Percentiles rank a stretch among this genome's conserved stretches.
These are phyloP conservation scores for Castanea mollissima DNA, from an alignment of 306 rosid genomes.

Conservation along the genomic window DNA sequence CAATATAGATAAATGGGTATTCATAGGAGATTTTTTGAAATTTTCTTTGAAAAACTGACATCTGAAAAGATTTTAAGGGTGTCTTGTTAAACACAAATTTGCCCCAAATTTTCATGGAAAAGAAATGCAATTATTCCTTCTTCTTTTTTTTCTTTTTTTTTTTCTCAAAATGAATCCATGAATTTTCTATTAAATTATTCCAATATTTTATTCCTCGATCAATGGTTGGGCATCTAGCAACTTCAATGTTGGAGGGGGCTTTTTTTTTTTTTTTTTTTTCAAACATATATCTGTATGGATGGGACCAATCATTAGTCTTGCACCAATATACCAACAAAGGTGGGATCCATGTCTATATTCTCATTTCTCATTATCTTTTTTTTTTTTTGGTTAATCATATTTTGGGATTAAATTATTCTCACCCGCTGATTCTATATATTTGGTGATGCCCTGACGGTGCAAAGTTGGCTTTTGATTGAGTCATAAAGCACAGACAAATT, in stretches of 20 bases:
- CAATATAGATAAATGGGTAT: not conserved
- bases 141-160: no score
- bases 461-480: slow-evolving; percentile 9
- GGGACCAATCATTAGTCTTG: slow-evolving; percentile 23
- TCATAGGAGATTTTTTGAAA: not conserved
- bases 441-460: slow-evolving; percentile 11
- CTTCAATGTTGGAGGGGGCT: not conserved
- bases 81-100: no score
- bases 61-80: no score
- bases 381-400: not conserved
- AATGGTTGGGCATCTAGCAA: not conserved
- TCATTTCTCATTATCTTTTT: not conserved
- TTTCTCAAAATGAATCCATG: not conserved
- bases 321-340: slow-evolving; percentile 13
- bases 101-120: no score
- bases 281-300: not conserved
- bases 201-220: not conserved
- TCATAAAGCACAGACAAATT: slow-evolving; percentile 18
- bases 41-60: not conserved
- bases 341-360: slow-evolving; percentile 1
- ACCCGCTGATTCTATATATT: not conserved
- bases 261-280: not conserved
- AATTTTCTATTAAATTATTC: not conserved
- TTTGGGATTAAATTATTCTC: not conserved
- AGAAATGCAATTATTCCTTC: not conserved